Conservation (phyloP, 805 yeast genomes). For the Yarrowia yakushimensis region DNA sequence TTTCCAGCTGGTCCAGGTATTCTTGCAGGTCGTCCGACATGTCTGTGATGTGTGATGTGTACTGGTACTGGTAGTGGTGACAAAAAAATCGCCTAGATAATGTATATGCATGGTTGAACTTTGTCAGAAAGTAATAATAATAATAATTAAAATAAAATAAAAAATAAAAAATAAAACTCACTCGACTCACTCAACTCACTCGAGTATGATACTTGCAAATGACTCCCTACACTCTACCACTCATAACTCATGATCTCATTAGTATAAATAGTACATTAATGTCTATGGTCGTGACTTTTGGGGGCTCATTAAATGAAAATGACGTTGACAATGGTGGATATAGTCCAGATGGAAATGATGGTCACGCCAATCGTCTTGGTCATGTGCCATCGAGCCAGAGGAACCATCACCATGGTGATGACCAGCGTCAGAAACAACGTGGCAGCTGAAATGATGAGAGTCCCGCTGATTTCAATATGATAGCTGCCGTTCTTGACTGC, state of each 20-base stretch:
- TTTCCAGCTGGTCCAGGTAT: conserved; percentile 23
- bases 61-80: not conserved
- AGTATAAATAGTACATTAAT: conserved; percentile 11
- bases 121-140: not conserved
- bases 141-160: no score
- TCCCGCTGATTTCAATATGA: conserved; percentile 39
- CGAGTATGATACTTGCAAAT: no score
- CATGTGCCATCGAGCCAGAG: conserved; percentile 44
- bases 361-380: conserved; percentile 41
- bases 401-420: conserved; percentile 42
- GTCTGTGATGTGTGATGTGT: not conserved
- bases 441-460: conserved; percentile 44
- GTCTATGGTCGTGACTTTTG: not conserved
- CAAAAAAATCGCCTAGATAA: conserved; percentile 2
- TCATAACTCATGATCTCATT: conserved; percentile 11
- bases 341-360: conserved; percentile 44
- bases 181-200: no score
- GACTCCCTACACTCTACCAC: no score
- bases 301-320: conserved; percentile 15
- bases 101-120: not conserved
- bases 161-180: no score
- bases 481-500: conserved; percentile 29
- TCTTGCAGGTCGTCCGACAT: conserved; percentile 22
- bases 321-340: conserved; percentile 40
- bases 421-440: conserved; percentile 43